Evolutionary conservation across 352 stramenopile species (phyloP), one percentile per base, ranked within the genome.

Genomic region (Globisporangium paddicum): DNA sequence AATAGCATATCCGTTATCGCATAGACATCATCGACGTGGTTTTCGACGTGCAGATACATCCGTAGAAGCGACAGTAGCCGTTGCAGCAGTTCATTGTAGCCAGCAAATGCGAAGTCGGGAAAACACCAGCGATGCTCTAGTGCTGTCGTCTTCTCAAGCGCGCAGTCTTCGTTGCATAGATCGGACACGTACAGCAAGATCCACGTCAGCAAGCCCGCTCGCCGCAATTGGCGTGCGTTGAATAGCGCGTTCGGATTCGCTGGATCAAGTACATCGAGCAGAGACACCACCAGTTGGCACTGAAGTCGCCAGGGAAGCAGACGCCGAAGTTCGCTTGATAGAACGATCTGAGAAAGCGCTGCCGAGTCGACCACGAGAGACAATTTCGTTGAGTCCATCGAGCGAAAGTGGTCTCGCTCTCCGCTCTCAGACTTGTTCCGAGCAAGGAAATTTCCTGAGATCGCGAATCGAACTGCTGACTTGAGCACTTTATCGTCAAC

Each of bases 181-280:
- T 91, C 78, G 9, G 68, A 72, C 11, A 89, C 18, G 42, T 83
- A 88, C 18, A 68, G 46, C 5, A 91, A 49, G 13, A 86, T 69
- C 83, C 83, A 93, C 37, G 60, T 62, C 1, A 89, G 21, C 2
- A 93, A 46, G 1, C 69, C 67, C 4, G 71, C 62, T 46, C 82
- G 70, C 14, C 83, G 77, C 35, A 93, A 34, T 46, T 91, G 83
- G 2, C 83, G 73, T 1, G 72, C 79, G 53, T 93, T 93, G 54
- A 93, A 93, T 13, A 93, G 60, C 10, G 81, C 69, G 34, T 93
- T 93, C 2, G 79, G 76, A 52, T 93, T 93, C 6, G 62, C 58
- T 0, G 55, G 19, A 11, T 77, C 66, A 7, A 93, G 50, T 3
- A 79, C 62, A n/a, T 72, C 60, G 40, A 76, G 67, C 5, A 93